Evolutionary conservation across 257 asterid genomes (phyloP).

Genomic region (Solanum tarijense): DNA sequence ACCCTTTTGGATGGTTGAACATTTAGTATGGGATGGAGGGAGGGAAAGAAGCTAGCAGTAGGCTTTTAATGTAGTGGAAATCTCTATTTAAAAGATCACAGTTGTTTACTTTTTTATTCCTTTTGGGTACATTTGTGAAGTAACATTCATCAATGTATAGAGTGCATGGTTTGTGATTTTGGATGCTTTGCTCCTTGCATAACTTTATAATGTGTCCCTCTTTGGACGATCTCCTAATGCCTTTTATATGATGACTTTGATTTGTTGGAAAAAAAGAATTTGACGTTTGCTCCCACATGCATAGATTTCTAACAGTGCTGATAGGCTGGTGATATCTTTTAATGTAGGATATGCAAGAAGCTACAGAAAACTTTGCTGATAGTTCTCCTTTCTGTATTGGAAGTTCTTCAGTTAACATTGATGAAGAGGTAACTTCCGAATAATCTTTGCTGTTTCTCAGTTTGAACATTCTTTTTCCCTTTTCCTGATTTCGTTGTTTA

Average conservation of each 20-base stretch:
- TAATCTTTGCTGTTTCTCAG: neutral
- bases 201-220: neutral
- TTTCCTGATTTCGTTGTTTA: neutral
- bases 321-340: neutral
- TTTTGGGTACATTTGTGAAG: neutral
- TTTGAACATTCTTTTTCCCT: neutral
- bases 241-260: neutral
- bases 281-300: neutral
- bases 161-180: neutral
- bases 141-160: neutral
- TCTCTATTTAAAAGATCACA: neutral
- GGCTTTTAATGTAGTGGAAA: neutral
- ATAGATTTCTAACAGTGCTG: neutral
- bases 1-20: neutral
- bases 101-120: neutral
- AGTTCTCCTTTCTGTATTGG: slow-evolving; percentile 19
- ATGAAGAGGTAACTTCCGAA: slow-evolving; percentile 16
- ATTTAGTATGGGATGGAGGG: neutral
- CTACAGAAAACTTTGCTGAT: slow-evolving; percentile 18
- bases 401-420: slow-evolving; percentile 20
- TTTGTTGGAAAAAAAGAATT: neutral
- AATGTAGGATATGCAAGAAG: slow-evolving; percentile 26
- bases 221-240: neutral
- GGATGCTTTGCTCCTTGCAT: neutral
- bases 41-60: neutral